These are phyloP conservation scores for Cenchrus purpureus DNA, from an alignment of 176 grass and related monocot genomes.

Conservation along the genomic window DNA sequence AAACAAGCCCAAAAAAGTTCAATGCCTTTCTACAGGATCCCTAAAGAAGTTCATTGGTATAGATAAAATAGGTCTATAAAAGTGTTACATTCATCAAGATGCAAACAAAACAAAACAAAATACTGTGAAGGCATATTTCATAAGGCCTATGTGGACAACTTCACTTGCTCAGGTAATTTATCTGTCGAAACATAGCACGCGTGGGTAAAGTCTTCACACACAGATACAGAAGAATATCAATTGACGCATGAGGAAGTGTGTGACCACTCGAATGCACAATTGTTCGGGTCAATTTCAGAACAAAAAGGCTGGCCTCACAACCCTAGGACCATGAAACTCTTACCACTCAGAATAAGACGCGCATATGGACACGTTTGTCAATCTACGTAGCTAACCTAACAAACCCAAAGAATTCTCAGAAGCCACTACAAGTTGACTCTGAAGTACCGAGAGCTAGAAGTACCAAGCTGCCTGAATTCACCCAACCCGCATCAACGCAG, in stretches of 20 bases:
- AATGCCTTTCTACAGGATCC: background rate
- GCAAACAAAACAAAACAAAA: background rate
- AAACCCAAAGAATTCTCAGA: background rate
- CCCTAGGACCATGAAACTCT: conserved; percentile 24
- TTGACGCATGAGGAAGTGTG: background rate
- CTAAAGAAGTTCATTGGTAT: background rate
- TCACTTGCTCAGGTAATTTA: conserved; percentile 1
- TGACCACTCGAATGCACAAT: background rate
- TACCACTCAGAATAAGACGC: background rate
- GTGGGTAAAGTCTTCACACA: background rate
- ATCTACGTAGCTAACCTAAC: background rate
- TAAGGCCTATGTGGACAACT: background rate
- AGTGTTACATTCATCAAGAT: background rate
- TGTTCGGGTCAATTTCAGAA: background rate
- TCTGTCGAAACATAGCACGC: background rate
- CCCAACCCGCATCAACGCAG: background rate
- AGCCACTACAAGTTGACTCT: background rate
- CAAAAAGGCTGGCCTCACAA: background rate
- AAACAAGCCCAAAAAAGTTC: background rate
- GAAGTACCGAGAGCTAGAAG: background rate
- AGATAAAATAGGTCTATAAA: background rate
- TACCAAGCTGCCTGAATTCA: background rate
- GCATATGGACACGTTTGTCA: background rate
- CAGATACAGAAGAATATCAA: background rate
- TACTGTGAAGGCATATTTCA: background rate